Percentiles rank a stretch among this genome's conserved stretches.
Conservation (phyloP, 768 basidiomycete genomes). For the Albatrellus ellisii region DNA sequence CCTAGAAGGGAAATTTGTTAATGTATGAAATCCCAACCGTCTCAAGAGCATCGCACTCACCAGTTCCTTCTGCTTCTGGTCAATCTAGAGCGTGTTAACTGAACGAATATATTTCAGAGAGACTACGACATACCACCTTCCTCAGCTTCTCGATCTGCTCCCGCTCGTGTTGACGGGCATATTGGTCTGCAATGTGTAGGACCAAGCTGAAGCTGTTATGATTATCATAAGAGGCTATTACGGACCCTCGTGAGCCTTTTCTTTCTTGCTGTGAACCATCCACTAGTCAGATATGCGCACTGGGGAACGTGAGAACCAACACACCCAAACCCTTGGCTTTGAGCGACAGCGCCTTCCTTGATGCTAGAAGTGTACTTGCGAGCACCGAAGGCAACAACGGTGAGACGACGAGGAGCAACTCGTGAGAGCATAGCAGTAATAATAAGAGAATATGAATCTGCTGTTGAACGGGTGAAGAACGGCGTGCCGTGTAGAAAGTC, state of each 20-base stretch:
- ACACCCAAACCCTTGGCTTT: slow-evolving; percentile 51
- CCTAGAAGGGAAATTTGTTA: slow-evolving; percentile 12
- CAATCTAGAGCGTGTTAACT: slow-evolving; percentile 14
- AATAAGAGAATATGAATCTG: no score
- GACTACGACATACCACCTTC: slow-evolving; percentile 29
- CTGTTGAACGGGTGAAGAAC: not conserved
- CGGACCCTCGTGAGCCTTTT: slow-evolving; percentile 55
- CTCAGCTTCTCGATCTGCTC: slow-evolving; percentile 47
- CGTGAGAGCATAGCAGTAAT: not conserved
- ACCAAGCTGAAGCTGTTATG: slow-evolving; percentile 4
- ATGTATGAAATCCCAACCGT: not conserved
- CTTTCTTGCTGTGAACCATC: slow-evolving; percentile 41
- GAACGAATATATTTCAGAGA: not conserved
- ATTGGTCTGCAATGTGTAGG: slow-evolving; percentile 36
- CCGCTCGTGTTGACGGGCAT: slow-evolving; percentile 42
- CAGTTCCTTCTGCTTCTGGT: slow-evolving; percentile 21
- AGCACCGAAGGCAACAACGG: slow-evolving; percentile 23
- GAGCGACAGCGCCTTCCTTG: slow-evolving; percentile 45
- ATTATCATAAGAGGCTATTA: slow-evolving; percentile 4
- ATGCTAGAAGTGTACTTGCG: slow-evolving; percentile 24
- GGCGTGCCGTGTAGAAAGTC: not conserved
- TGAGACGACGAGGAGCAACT: slow-evolving; percentile 29
- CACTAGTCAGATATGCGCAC: not conserved
- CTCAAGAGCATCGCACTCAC: slow-evolving; percentile 12
- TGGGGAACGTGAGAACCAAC: slow-evolving; percentile 14